Conservation (phyloP, 2,329 filamentous ascomycete species). For the Diaporthe sp. region DNA sequence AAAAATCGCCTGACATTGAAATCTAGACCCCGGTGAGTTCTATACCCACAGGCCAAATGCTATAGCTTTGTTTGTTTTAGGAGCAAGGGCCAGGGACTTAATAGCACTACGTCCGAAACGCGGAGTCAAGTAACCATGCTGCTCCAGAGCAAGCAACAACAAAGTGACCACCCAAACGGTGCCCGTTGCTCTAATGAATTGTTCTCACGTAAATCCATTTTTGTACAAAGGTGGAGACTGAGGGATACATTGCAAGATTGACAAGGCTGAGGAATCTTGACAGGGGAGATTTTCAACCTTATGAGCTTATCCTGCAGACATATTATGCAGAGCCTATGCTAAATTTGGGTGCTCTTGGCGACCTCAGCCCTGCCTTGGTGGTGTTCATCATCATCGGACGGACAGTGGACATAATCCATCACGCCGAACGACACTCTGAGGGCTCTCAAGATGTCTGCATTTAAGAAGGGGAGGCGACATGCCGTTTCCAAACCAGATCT, state of each 20-base stretch:
- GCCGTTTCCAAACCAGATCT: neutral
- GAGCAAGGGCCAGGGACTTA: neutral
- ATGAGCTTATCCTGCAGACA: slow-evolving; percentile 18
- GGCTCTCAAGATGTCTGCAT: neutral
- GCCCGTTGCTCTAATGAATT: neutral
- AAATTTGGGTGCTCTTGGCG: neutral
- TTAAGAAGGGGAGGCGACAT: neutral
- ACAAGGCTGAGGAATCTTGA: slow-evolving; percentile 6
- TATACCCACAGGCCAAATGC: neutral
- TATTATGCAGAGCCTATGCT: neutral
- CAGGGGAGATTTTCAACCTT: slow-evolving; percentile 2
- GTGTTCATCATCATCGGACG: neutral
- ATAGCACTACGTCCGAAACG: neutral
- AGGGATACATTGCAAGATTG: neutral
- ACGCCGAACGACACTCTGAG: neutral
- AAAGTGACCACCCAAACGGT: neutral
- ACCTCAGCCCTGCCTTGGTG: slow-evolving; percentile 7
- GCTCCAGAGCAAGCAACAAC: neutral
- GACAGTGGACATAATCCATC: neutral
- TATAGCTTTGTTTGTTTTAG: neutral
- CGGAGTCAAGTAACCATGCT: neutral
- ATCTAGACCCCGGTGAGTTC: neutral
- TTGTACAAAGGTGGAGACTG: neutral
- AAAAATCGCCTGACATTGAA: neutral
- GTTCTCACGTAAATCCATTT: neutral